Percentiles rank a stretch among this genome's conserved stretches.
Evolutionary conservation across 2,329 filamentous ascomycete genomes (phyloP).

Genomic region (Cercospora sp.): DNA sequence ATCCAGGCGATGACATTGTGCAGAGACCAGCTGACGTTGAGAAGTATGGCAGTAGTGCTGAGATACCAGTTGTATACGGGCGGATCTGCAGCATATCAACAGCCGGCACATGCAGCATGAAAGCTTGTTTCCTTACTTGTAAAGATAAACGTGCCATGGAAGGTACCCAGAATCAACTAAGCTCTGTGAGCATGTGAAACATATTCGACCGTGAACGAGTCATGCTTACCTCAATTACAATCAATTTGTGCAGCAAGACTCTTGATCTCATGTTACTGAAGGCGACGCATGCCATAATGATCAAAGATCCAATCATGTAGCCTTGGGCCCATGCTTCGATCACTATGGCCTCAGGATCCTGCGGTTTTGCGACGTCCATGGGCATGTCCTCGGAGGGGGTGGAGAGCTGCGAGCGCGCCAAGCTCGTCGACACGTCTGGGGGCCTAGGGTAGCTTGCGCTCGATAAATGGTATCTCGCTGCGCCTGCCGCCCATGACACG

Average conservation of each 20-base stretch:
- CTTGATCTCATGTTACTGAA: slow-evolving; percentile 52
- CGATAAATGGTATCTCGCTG: not conserved
- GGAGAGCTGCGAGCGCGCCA: not conserved
- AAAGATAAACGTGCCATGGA: slow-evolving; percentile 61
- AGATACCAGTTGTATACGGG: slow-evolving; percentile 63
- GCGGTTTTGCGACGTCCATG: slow-evolving; percentile 33
- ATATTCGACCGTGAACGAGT: not conserved
- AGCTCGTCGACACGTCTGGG: not conserved
- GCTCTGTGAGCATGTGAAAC: slow-evolving; percentile 3
- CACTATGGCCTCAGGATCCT: slow-evolving; percentile 27
- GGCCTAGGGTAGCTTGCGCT: not conserved
- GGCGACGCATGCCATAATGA: slow-evolving; percentile 52
- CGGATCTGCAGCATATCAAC: slow-evolving; percentile 36
- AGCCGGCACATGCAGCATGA: not conserved
- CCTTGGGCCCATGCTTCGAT: slow-evolving; percentile 39
- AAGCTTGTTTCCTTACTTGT: slow-evolving; percentile 36
- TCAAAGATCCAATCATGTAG: slow-evolving; percentile 42
- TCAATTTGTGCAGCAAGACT: slow-evolving; percentile 53
- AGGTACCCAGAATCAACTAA: slow-evolving; percentile 42
- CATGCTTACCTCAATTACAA: slow-evolving; percentile 48
- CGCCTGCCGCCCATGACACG: not conserved
- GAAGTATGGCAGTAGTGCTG: slow-evolving; percentile 59
- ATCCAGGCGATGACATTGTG: slow-evolving; percentile 69
- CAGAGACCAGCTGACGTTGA: slow-evolving; percentile 60
- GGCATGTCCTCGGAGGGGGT: slow-evolving; percentile 20